phyloP scores from a whole-genome alignment of 2,329 filamentous ascomycete species.

The Penicillium rolfsii region DNA sequence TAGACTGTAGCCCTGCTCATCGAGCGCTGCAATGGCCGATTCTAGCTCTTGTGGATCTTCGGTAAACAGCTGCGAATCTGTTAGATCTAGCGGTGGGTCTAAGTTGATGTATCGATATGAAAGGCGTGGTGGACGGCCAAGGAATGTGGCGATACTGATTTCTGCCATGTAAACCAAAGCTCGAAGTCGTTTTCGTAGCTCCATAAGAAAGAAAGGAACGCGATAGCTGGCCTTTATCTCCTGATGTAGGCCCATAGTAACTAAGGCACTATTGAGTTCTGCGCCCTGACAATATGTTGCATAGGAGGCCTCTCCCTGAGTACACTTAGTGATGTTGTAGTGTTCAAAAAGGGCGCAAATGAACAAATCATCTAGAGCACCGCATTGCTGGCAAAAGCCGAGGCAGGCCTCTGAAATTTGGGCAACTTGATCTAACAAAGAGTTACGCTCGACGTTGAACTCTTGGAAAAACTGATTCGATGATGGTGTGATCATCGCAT shows the following conservation, averaged over 20 bases:
- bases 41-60: not conserved
- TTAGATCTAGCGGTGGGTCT: constrained; percentile 1
- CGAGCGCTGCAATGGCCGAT: not conserved
- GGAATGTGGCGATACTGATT: constrained; percentile 10
- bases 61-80: not conserved
- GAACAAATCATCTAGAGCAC: not conserved
- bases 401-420: not conserved
- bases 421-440: not conserved
- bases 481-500: not conserved
- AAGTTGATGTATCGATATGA: constrained; percentile 9
- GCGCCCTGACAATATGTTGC: not conserved
- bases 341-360: not conserved
- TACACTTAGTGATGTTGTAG: constrained; percentile 1
- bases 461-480: constrained; percentile 2
- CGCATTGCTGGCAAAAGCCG: not conserved
- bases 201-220: not conserved
- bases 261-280: not conserved
- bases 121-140: constrained; percentile 5
- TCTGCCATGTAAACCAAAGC: constrained; percentile 4
- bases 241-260: not conserved
- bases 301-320: not conserved
- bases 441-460: not conserved
- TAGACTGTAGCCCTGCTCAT: constrained; percentile 1
- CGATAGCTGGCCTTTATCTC: not conserved
- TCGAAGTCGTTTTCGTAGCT: constrained; percentile 10